Evolutionary conservation across 108 stramenopile genomes (phyloP), one percentile per base, ranked within the genome.

Genomic region (Cyclotella atomus): DNA sequence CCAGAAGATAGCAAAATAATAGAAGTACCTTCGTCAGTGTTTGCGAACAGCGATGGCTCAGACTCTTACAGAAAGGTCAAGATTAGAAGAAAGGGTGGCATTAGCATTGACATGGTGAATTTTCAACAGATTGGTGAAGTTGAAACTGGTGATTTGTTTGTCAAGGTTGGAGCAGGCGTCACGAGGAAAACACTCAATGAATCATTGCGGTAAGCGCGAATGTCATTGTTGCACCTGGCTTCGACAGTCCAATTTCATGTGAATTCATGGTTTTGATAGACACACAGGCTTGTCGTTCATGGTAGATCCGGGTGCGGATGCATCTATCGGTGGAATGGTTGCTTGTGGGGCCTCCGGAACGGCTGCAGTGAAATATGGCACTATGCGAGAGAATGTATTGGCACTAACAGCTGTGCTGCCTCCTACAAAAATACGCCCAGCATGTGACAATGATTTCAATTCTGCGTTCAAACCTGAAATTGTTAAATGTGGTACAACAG

Each of bases 241-340:
- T 3, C 23, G 23, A 54, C 14, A 33, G 2, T 35, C 25, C 32
- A 16, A 17, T 3, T 8, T 17, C 19, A 32, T 59, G 57, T 5
- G 50, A 52, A 52, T 16, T n/a, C 7, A 52, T 23, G 50, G 4
- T 54, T 2, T 1, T 38, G 24, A 70, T 47, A 59, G 82, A 20
- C 86, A 88, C 64, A 89, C 88, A 21, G 96, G 96, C 20, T 71
- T 97, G 78, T 87, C 90, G 68, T 99, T 99, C 79, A 84, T 93
- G 61, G 91, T 99, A 3, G 98, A 98, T 70, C 97, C 97, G 2
- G 98, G 98, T 15, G 95, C 98, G 1, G 96, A 97, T 75, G 97
- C 97, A 12, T 91, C 92, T 27, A 87, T 97, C 49, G 98, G 98
- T 3, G 98, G 98, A 33, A 96, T 94, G 95, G 64, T 57, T 35